Evolutionary conservation across 306 rosid genomes (phyloP).

Genomic region (Begonia masoniana): DNA sequence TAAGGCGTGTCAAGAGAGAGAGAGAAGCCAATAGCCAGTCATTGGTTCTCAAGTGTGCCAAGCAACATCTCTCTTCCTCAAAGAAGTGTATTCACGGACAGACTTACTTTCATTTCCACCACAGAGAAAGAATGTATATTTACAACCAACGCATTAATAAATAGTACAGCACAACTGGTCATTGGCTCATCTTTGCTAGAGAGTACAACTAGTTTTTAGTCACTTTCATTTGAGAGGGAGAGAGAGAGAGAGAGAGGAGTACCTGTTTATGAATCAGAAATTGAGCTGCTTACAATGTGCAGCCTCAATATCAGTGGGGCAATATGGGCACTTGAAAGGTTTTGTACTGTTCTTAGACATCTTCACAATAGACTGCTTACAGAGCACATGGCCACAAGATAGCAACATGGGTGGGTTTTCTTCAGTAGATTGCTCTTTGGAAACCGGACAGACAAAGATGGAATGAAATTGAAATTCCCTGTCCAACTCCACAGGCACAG

Average conservation of each 20-base stretch:
- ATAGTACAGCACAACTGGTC: slow-evolving; percentile 17
- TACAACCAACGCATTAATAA: slow-evolving; percentile 29
- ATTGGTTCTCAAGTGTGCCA: no score
- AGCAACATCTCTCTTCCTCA: no score
- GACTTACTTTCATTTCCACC: slow-evolving; percentile 12
- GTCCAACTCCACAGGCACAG: slow-evolving; percentile 72
- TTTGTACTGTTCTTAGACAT: slow-evolving; percentile 80
- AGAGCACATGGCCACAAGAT: slow-evolving; percentile 90
- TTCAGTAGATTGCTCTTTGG: slow-evolving; percentile 76
- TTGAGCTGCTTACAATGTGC: slow-evolving; percentile 40
- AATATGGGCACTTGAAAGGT: slow-evolving; percentile 76
- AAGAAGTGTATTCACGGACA: not conserved
- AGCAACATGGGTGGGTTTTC: slow-evolving; percentile 89
- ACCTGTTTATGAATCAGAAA: slow-evolving; percentile 27
- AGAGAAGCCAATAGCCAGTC: no score
- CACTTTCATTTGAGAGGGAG: slow-evolving; percentile 13
- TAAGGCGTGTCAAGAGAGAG: no score
- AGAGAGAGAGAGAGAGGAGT: slow-evolving; percentile 15
- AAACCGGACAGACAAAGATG: slow-evolving; percentile 87
- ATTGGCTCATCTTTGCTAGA: slow-evolving; percentile 19
- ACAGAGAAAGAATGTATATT: slow-evolving; percentile 42
- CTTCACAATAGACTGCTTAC: slow-evolving; percentile 81
- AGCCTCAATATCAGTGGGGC: slow-evolving; percentile 61
- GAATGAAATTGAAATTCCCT: slow-evolving; percentile 84
- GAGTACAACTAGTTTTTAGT: slow-evolving; percentile 20